phyloP scores from a whole-genome alignment of 495 filamentous ascomycete species.

The Aspergillus campestris region DNA sequence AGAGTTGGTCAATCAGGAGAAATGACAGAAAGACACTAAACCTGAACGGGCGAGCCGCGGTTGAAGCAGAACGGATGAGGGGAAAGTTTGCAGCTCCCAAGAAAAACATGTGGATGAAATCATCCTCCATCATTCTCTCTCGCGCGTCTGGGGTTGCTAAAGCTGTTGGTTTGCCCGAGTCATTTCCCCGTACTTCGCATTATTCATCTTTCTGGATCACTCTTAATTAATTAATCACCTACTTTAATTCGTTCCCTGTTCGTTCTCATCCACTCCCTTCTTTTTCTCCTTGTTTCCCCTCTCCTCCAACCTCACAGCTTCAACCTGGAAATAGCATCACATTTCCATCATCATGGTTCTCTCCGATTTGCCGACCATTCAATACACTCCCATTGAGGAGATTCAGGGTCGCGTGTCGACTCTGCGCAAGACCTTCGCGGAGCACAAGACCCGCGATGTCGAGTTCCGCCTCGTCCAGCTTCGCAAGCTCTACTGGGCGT shows the following conservation, averaged over 20 bases:
- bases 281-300: neutral
- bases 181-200: conserved; percentile 1
- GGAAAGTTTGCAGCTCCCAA: too few relatives aligned
- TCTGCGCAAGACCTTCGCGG: conserved; percentile 55
- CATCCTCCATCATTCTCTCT: too few relatives aligned
- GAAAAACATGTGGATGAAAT: too few relatives aligned
- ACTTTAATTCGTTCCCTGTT: neutral
- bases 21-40: too few relatives aligned
- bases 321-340: neutral
- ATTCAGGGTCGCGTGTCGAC: conserved; percentile 53
- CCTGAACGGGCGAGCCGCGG: too few relatives aligned
- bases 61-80: too few relatives aligned
- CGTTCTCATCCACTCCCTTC: neutral
- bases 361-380: conserved; percentile 45
- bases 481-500: conserved; percentile 90
- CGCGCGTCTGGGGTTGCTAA: too few relatives aligned
- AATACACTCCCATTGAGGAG: conserved; percentile 56
- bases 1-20: too few relatives aligned
- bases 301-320: neutral
- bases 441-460: conserved; percentile 72
- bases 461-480: conserved; percentile 78
- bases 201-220: neutral
- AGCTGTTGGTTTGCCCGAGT: too few relatives aligned
- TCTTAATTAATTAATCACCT: neutral
- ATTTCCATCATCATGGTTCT: conserved; percentile 14